Evolutionary conservation across 495 filamentous ascomycete genomes (phyloP), one percentile per base, ranked within the genome.

Genomic region (Aspergillus bridgeri): DNA sequence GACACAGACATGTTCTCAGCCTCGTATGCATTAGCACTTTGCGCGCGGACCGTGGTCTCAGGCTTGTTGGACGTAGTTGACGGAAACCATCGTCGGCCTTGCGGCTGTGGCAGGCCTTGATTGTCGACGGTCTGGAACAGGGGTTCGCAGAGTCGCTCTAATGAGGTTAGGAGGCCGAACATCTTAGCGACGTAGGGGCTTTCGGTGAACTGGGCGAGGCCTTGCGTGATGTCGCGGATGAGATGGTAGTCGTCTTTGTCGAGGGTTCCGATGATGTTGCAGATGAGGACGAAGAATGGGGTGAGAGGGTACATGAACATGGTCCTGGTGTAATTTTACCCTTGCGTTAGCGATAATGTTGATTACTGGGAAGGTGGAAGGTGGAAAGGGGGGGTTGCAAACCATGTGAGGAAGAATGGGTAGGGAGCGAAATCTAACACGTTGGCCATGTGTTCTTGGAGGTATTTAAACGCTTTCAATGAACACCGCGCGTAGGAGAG

Each of bases 201-300:
- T 38, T 57, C 38, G 13, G 55, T 57, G 21, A 68, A 69, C n/a
- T 54, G 67, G 20, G 61, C 60, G 3, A 72, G 44, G 18, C 51
- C 57, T 24, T 65, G 23, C 3, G 50, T 66, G 43, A 72, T 65
- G 0, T 61, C 42, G 42, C 60, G 56, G n/a, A 69, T 61, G 3
- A 72, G 60, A 33, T 53, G 48, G 48, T 69, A 69, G 56, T 71
- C 69, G 15, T 62, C 57, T 17, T 52, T 46, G 45, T 69, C 63
- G 9, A 66, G 9, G 20, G 65, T 63, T 5, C 60, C 60, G 48
- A 72, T 67, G 21, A 72, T 64, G 49, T 72, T 66, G 54, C 67
- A 72, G 51, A 72, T 67, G 7, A 69, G 49, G 17, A 72, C 69
- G 25, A 72, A 72, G 50, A 72, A 72, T 6, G 69, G 60, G 52